Base-by-base conservation (phyloP, 441 rosid genomes). In the Brassica hybrid region DNA sequence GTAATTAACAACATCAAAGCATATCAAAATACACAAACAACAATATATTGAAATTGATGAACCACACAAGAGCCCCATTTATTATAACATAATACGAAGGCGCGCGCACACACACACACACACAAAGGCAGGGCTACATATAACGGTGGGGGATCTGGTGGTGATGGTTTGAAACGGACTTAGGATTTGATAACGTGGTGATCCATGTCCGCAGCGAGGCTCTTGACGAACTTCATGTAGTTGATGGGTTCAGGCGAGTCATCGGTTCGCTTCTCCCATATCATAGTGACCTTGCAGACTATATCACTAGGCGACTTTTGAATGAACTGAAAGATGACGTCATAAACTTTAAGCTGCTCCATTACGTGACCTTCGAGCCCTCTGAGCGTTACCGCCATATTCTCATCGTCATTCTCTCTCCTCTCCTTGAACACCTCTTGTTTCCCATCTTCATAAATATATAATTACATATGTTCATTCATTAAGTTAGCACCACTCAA, bases 341-440 rank as follows among this genome's bases (percentile, higher is more conserved):
- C 81, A 66, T 73, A 79, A 2, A 73, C 81, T 27, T 78, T 78
- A 9, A 78, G 77, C 9, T 14, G 1, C 59, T 67, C 81, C 81
- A 78, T 72, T 21, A 78, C 77, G n/a, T 78, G 81, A 34, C 81
- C 81, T 48, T 78, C 77, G 0, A 78, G 77, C 6, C 77, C 82
- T 41, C 50, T 73, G 14, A 78, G 32, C 7, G 69, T 73, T 4
- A 78, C 70, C 7, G 77, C 69, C 70, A 67, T 61, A 1, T 73
- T 72, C 52, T 67, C 81, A 27, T 78, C 81, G 38, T 78, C 81
- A 12, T 21, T 78, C 60, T 78, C 77, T 54, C 81, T 73, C 25
- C 38, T 67, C 63, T 78, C 81, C 74, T 78, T 78, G 66, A 78
- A 73, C 41, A 78, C 74, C 59, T 78, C 81, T n/a, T 17, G 7